phyloP scores from a whole-genome alignment of 2,329 filamentous ascomycete genomes.

The Aureobasidium sp. region DNA sequence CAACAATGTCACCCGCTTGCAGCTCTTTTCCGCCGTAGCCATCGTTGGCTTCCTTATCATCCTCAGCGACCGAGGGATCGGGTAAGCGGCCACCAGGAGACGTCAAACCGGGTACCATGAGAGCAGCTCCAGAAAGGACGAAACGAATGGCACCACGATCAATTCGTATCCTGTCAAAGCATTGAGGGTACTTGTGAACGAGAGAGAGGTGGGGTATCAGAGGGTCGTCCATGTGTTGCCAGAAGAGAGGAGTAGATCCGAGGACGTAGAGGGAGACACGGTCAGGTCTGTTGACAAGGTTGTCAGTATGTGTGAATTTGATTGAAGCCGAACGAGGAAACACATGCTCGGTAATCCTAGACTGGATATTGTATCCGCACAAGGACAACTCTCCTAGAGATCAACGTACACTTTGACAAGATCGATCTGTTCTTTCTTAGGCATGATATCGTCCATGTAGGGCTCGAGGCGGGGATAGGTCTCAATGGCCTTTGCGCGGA shows the following conservation, averaged over 20 bases:
- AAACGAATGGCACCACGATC: constrained; percentile 96
- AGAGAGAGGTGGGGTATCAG: constrained; percentile 82
- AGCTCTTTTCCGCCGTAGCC: constrained; percentile 57
- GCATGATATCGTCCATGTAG: constrained; percentile 87
- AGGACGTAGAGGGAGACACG: constrained; percentile 82
- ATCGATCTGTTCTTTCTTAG: constrained; percentile 87
- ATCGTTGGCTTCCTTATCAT: constrained; percentile 32
- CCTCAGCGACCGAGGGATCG: constrained; percentile 31
- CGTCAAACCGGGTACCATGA: constrained; percentile 94
- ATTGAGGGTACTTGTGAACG: constrained; percentile 80
- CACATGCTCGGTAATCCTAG: neutral
- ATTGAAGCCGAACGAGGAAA: no score
- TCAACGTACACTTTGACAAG: constrained; percentile 67
- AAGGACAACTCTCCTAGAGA: neutral
- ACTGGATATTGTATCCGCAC: neutral
- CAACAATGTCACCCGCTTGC: constrained; percentile 73
- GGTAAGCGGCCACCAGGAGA: constrained; percentile 74
- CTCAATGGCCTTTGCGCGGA: constrained; percentile 73
- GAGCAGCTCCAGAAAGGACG: constrained; percentile 82
- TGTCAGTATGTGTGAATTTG: neutral
- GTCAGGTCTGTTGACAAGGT: constrained; percentile 54
- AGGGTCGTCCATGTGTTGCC: constrained; percentile 69
- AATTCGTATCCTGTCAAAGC: constrained; percentile 78
- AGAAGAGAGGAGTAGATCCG: constrained; percentile 74
- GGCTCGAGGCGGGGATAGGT: constrained; percentile 80